Evolutionary conservation across 2,329 filamentous ascomycete genomes (phyloP), one percentile per base, ranked within the genome.

Genomic region (Sporothrix humicola): DNA sequence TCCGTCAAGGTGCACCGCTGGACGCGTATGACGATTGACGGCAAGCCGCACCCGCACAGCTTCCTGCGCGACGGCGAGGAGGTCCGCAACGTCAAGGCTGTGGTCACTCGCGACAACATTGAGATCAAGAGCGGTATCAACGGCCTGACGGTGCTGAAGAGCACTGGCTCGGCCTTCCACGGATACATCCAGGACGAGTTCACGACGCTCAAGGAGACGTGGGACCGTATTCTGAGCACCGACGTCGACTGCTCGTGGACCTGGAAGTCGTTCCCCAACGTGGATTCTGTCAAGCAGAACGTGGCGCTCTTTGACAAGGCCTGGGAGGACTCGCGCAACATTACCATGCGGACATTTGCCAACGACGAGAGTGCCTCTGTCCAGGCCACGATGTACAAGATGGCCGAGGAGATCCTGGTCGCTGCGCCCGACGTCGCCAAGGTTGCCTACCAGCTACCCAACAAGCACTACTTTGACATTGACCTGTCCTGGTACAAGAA

Each of bases 401-500:
- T 99, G 95, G 91, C 89, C 78, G 92, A 95, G 82, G 86, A 91
- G 82, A 97, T 99, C 77, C 86, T 99, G 71, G 91, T 88, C 9
- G 89, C 87, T 26, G 92, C 91, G 31, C 92, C 94, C 15, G 86
- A 91, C 76, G 88, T 94, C 26, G 88, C 91, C 61, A 86, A 87
- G 26, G 93, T 96, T 58, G 89, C 92, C 78, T 98, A 98, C 81
- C 87, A 91, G 9, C 87, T 99, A 79, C 96, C 96, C 12, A 99
- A 99, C 87, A 98, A 98, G 86, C 96, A 99, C 84, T 98, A 98
- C 85, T 98, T 98, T 80, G 95, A 98, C 83, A 91, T 98, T 82
- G 95, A 98, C 81, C 84, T 99, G 80, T 95, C 92, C 84, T 99
- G 96, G 96, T 93, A 97, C 87, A 97, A 98, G 83, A 94, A 91